Base-by-base conservation (phyloP, 768 basidiomycete genomes). In the Calocera viscosa region DNA sequence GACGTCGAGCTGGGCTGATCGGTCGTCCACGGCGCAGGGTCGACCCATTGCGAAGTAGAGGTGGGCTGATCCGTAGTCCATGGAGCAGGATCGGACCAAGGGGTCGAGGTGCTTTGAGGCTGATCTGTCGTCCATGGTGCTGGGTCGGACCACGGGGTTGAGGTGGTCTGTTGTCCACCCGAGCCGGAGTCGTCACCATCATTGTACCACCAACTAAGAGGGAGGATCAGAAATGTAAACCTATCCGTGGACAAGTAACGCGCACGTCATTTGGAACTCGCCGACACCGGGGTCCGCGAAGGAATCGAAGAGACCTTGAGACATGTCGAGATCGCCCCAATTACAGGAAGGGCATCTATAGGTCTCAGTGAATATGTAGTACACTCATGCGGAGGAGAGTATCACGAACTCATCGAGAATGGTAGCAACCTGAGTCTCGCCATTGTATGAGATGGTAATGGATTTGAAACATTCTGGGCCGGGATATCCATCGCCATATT, bases 401-500 rank as follows among this genome's bases (percentile, higher is more conserved):
- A 7, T 16, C 22, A 32, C 53, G 53, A 2, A 60, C 53, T 81
- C 75, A 74, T 91, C 89, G 76, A 81, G 79, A 71, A 91, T 83
- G 1, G 70, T 74, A 3, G 89, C 89, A 0, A 66, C 66, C 12
- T 84, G 77, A 0, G 83, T 82, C 73, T 84, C 85, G 67, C 88
- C 88, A 40, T 79, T 78, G 71, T 80, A 84, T 2, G 78, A 76
- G 75, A 92, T 85, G 11, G 81, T 82, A 69, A 92, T 86, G 22
- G 70, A 71, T 72, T 82, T 77, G 73, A 82, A 82, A 75, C 90
- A 92, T 39, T 84, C 65, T 22, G 84, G 83, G 1, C 87, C 84
- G 8, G 89, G 87, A 74, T 84, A 88, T 5, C 82, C 81, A 47
- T 67, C 68, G 16, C 86, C 86, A 71, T 76, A 89, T 77, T 86